Percentiles rank a stretch among this genome's conserved stretches.
phyloP scores from a whole-genome alignment of 2,329 filamentous ascomycete species.

The Diaporthe sp. region DNA sequence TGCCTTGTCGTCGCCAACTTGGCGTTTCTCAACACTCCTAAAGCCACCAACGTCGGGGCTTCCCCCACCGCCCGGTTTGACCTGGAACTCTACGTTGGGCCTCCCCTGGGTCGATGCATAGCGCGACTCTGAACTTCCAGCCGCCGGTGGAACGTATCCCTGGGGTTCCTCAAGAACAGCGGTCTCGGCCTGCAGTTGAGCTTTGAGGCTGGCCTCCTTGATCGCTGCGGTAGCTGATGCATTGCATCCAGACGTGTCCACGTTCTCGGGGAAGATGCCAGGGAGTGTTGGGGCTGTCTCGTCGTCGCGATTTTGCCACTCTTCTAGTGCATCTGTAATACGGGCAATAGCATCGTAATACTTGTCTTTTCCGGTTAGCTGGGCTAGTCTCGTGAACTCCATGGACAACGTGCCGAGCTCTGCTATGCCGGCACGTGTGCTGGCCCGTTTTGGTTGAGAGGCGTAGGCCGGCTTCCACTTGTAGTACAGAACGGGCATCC shows the following conservation, averaged over 20 bases:
- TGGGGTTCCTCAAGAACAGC: conserved; percentile 45
- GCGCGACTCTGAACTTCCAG: conserved; percentile 11
- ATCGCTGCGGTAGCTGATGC: conserved; percentile 58
- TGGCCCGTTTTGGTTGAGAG: conserved; percentile 74
- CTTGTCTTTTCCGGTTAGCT: conserved; percentile 80
- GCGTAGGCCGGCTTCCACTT: conserved; percentile 78
- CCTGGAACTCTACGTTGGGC: conserved; percentile 48
- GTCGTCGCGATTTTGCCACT: conserved; percentile 72
- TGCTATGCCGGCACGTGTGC: conserved; percentile 68
- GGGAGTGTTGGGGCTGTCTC: conserved; percentile 72
- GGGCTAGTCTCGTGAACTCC: conserved; percentile 91
- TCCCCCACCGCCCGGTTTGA: conserved; percentile 46
- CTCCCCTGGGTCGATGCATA: conserved; percentile 36
- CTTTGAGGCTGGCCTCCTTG: conserved; percentile 51
- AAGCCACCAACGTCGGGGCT: conserved; percentile 44
- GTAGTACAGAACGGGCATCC: conserved; percentile 89
- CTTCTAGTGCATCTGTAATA: conserved; percentile 84
- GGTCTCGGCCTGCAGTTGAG: conserved; percentile 53
- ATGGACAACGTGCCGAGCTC: conserved; percentile 85
- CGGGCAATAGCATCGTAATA: conserved; percentile 87
- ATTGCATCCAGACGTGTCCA: conserved; percentile 87
- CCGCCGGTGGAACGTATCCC: conserved; percentile 49
- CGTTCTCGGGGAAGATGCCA: conserved; percentile 83
- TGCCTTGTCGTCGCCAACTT: neutral
- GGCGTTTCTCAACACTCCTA: conserved; percentile 33